These are phyloP conservation scores for Pseudoscleropodium purum DNA, from an alignment of 225 moss, liverwort and hornwort genomes.

Conservation along the genomic window DNA sequence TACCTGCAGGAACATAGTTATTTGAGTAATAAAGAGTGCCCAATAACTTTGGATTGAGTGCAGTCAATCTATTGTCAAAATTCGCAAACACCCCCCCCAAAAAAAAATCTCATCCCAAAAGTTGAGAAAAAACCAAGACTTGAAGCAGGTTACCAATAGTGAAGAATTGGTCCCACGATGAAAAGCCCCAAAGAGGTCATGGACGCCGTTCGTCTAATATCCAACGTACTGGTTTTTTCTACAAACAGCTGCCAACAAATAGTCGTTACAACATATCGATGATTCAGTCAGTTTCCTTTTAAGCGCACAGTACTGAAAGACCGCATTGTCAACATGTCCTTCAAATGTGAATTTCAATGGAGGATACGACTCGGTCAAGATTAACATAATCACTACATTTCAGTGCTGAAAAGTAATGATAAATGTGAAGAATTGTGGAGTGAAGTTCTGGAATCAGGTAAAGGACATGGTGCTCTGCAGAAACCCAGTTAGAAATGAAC, in stretches of 20 bases:
- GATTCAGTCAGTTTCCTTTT: neutral
- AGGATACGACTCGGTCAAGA: neutral
- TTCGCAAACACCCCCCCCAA: neutral
- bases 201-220: slow-evolving; percentile 19
- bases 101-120: neutral
- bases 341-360: neutral
- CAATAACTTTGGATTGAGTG: neutral
- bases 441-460: neutral
- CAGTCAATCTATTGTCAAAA: neutral
- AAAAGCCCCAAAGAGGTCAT: slow-evolving; percentile 31
- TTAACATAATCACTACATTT: neutral
- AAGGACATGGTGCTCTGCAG: neutral
- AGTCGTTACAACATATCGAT: neutral
- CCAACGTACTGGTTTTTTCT: slow-evolving; percentile 8
- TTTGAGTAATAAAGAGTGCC: neutral
- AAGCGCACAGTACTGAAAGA: neutral
- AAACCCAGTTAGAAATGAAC: neutral
- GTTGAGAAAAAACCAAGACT: neutral
- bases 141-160: slow-evolving; percentile 19
- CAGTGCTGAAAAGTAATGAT: neutral
- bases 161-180: slow-evolving; percentile 36
- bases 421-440: neutral
- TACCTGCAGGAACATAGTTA: slow-evolving; percentile 6
- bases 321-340: neutral
- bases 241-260: slow-evolving; percentile 24